Evolutionary conservation across 2,329 filamentous ascomycete species (phyloP), one percentile per base, ranked within the genome.

Genomic region (Leptographium radiaticola): DNA sequence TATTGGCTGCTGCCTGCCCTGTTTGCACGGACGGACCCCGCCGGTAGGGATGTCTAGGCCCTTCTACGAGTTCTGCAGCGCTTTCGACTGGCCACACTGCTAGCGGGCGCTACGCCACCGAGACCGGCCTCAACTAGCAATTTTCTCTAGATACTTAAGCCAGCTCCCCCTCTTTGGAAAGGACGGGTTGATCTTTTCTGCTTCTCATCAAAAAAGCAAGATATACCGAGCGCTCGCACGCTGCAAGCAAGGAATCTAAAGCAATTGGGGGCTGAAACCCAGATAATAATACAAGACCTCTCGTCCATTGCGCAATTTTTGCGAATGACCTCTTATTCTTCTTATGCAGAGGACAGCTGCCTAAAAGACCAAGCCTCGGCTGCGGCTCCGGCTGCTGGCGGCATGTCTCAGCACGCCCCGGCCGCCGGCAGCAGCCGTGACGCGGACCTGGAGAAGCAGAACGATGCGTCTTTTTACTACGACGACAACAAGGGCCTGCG

Each of bases 311-410:
- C 25, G 25, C 25, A 25, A 25, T 25, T 25, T 25, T 40, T 51
- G 56, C 57, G 54, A 62, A 69, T 69, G 67, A 63, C 62, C 57
- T 54, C 57, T 53, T 59, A 52, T 49, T 58, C 56, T 56, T 52
- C 55, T 55, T 47, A 63, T 66, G 67, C 67, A 68, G 67, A 70
- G 67, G 68, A 66, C 64, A 69, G 58, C 67, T 67, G 67, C 67
- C 62, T 66, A 64, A 69, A 68, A 59, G 64, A 69, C 65, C 58
- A 59, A 52, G 47, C 51, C 36, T 44, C 51, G 0, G 25, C 51
- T 6, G 12, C 49, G 11, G 13, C 33, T 20, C 18, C 16, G 16
- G 30, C 34, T 30, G 31, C 9, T 25, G 44, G 10, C 16, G 33
- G 8, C 47, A 39, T n/a, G 25, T n/a, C n/a, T 6, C 18, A 7